Base-by-base conservation (phyloP, 495 filamentous ascomycete species). In the Rusavskia elegans region DNA sequence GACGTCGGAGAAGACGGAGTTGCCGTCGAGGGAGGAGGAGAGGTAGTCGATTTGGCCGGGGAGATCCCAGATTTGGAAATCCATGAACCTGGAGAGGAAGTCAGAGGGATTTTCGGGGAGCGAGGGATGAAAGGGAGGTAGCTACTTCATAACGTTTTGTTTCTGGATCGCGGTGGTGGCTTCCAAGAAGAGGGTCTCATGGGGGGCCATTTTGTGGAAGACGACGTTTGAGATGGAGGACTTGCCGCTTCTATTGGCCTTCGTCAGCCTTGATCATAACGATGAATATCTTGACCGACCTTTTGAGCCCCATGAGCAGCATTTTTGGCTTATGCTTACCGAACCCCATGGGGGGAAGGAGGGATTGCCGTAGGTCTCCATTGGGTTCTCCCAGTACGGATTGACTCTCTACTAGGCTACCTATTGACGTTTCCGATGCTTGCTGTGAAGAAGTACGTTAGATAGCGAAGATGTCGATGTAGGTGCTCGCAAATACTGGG, bases 51-150 rank as follows among this genome's bases (percentile, higher is more conserved):
- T 78, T 63, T 96, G 88, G 27, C 89, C 88, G 0, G 93, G 92
- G 50, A 98, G 87, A 61, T 98, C 92, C 87, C 87, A 95, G 30
- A 96, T 85, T 63, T 97, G 89, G 61, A 98, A 95, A 60, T 96
- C 89, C 88, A 97, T 94, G 59, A 98, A 96, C 9, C 32, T 35
- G 9, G 13, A 11, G 10, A 35, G 7, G 7, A 11, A 0, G 2
- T 35, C 32, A 35, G 32, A 35, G 32, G 10, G 13, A 35, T 1
- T 10, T 2, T 35, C 2, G 32, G 13, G 10, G 9, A 6, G 32
- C n/a, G 13, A 2, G 16, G 5, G 27, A 1, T 0, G 11, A 50
- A 14, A 32, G 19, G 32, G 52, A n/a, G 25, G 30, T 23, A 46
- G n/a, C n/a, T 35, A n/a, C 66, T 82, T 69, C 61, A 95, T 88